Evolutionary conservation across 2,329 filamentous ascomycete species (phyloP), one percentile per base, ranked within the genome.

Genomic region (Cryphonectria carpinicola): DNA sequence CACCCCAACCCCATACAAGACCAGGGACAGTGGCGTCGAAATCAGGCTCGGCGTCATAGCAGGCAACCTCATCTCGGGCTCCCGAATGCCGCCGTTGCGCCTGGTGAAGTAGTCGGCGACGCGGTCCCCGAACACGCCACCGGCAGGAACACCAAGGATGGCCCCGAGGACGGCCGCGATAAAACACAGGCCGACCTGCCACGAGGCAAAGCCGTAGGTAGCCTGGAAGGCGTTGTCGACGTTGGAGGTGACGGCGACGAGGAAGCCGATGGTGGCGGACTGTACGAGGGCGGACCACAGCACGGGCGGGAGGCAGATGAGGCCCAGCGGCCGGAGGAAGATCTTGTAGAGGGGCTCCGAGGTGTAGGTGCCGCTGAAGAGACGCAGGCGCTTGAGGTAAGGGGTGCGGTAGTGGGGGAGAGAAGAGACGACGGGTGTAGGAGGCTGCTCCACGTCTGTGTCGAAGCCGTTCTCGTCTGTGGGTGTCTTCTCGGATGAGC

Each of bases 61-160:
- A 1, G 86, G 86, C 6, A 90, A 77, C n/a, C 88, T 81, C 87
- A 89, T 89, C 75, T 89, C 87, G 0, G 88, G 86, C 65, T 88
- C 84, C n/a, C 87, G 81, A 28, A 89, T 81, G 6, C 88, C 88
- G 4, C 83, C 81, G 73, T 89, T 90, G 39, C 81, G 80, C 67
- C 78, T 80, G 0, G 88, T 89, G 32, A 86, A 79, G 68, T 79
- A 81, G 65, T 86, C 84, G 25, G 85, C 84, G 11, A 84, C 77
- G 76, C 79, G 81, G 74, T 89, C 84, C 2, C 82, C 82, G 0
- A 85, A 74, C 41, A 80, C 77, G 0, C 87, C 87, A 10, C 86
- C 86, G 3, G 83, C 81, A 3, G 84, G 81, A n/a, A 87, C 83
- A 14, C 84, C 87, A 5, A 85, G 49, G 2, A 84, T 71, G 1